Base-by-base conservation (phyloP, 2,329 filamentous ascomycete species). In the Biscogniauxia sp. region DNA sequence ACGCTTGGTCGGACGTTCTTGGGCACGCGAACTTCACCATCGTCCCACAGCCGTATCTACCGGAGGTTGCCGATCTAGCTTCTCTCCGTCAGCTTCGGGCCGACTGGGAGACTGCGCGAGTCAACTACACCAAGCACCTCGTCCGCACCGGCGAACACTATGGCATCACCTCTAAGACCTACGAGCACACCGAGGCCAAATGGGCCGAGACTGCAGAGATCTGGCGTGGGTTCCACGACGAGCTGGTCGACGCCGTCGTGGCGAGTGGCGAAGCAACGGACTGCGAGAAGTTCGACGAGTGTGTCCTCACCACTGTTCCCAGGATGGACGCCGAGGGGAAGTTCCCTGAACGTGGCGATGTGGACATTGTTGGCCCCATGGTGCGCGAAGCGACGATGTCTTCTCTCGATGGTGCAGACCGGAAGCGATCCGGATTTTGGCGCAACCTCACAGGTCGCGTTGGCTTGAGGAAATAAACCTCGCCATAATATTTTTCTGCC, bases 21-120 rank as follows among this genome's bases (percentile, higher is more conserved):
- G 94, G 94, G 26, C 93, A 98, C 73, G 93, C 93, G 65, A 97
- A 98, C 78, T 97, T 96, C 74, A 93, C 86, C 69, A 96, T 98
- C 68, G 79, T 85, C 20, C 93, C 93, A 0, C 85, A 88, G 72
- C 94, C 93, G 0, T 97, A 97, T 71, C 76, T 85, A 8, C 89
- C 92, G 0, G 82, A 87, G 17, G 72, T 72, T 2, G 85, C 85
- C 64, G 86, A 89, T 65, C 71, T 88, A 9, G 81, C 84, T 4
- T 73, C 79, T 0, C 75, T 86, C 25, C 83, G 83, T 37, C 83
- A 87, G 70, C 81, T 97, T 55, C 87, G 90, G 56, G 81, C 85
- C 6, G 90, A 96, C 70, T 97, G 93, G 93, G 89, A 94, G 68
- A 78, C 85, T 37, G 94, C 94, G 26, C 86, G 92, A 55, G 85